Evolutionary conservation across 139 green algal genomes (phyloP).

Genomic region (Chlorella sp.): DNA sequence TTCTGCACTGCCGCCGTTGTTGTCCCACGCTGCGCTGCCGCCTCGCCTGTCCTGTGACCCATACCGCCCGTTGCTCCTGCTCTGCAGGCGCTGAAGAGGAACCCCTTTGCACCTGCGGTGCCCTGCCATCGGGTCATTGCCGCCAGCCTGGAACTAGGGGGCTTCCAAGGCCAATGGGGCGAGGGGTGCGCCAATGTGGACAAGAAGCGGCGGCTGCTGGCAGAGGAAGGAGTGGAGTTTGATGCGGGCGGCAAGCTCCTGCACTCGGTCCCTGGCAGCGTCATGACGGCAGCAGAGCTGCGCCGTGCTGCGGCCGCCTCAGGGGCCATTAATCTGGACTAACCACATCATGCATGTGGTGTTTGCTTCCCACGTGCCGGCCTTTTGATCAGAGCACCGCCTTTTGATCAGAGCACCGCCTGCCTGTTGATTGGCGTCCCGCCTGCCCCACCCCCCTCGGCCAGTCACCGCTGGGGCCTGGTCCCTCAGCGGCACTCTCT

Average conservation of each 20-base stretch:
- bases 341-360: too few species aligned
- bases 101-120: constrained; percentile 78
- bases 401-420: too few species aligned
- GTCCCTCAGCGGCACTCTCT: too few species aligned
- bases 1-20: neutral
- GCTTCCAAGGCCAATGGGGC: constrained; percentile 76
- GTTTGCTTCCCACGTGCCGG: too few species aligned
- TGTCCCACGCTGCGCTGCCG: neutral
- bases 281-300: constrained; percentile 13
- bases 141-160: constrained; percentile 66
- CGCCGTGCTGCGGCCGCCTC: neutral
- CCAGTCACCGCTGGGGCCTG: too few species aligned
- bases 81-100: constrained; percentile 72
- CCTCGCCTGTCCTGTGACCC: neutral
- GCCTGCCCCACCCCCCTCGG: too few species aligned
- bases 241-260: constrained; percentile 26
- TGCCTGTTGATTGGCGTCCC: neutral
- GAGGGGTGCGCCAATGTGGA: constrained; percentile 45
- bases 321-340: neutral
- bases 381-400: too few species aligned
- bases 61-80: neutral
- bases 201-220: constrained; percentile 63
- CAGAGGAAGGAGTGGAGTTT: constrained; percentile 69
- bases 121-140: constrained; percentile 86
- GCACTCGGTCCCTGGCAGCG: neutral